phyloP scores from a whole-genome alignment of 371 early-diverging fungal species.

The Smittium mucronatum region DNA sequence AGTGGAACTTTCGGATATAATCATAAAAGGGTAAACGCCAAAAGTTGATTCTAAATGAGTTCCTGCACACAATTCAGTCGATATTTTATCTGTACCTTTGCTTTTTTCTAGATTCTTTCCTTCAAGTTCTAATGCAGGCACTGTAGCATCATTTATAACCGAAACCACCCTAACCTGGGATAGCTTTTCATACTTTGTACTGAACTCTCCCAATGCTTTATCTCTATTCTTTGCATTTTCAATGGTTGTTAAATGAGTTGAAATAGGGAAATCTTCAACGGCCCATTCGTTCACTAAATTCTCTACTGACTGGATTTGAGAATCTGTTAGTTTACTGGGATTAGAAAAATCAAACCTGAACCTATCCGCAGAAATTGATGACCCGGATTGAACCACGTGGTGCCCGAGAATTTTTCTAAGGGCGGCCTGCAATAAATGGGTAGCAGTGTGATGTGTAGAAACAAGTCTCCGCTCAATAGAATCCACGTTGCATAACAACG shows the following conservation, averaged over 20 bases:
- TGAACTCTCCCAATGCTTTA: slow-evolving; percentile 22
- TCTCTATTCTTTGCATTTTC: slow-evolving; percentile 46
- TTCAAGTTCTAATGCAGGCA: not conserved
- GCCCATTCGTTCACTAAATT: slow-evolving; percentile 45
- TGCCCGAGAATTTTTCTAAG: slow-evolving; percentile 42
- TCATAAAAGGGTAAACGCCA: slow-evolving; percentile 54
- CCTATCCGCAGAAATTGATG: slow-evolving; percentile 46
- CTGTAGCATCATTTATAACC: not conserved
- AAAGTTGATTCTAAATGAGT: slow-evolving; percentile 52
- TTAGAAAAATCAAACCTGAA: slow-evolving; percentile 64
- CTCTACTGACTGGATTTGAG: slow-evolving; percentile 42
- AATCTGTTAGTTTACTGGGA: slow-evolving; percentile 36
- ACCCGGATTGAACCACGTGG: slow-evolving; percentile 58
- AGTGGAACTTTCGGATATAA: slow-evolving; percentile 49
- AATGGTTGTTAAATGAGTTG: slow-evolving; percentile 39
- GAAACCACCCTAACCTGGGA: not conserved
- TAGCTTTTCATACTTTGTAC: not conserved
- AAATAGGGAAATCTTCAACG: slow-evolving; percentile 26
- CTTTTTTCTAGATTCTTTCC: slow-evolving; percentile 6
- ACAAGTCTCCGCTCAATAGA: slow-evolving; percentile 39
- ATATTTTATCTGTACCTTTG: slow-evolving; percentile 38
- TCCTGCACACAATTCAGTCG: slow-evolving; percentile 61
- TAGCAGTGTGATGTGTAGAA: slow-evolving; percentile 65
- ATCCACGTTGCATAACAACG: slow-evolving; percentile 40
- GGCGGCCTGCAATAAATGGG: slow-evolving; percentile 59